Evolutionary conservation across 192 early-diverging fungal species (phyloP).

Genomic region (Backusella tuberculispora): DNA sequence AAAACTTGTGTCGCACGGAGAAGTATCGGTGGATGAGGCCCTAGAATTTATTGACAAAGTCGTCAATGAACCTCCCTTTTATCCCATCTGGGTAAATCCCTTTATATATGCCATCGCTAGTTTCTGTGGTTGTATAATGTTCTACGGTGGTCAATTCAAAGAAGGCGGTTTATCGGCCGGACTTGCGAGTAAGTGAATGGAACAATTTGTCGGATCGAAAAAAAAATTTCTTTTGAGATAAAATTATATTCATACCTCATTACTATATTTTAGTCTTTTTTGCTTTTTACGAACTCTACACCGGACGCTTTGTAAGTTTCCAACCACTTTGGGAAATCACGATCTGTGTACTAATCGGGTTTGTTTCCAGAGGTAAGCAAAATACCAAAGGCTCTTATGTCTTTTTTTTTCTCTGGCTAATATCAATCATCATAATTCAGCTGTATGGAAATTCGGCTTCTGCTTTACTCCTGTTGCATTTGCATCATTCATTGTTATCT

Average conservation of each 20-base stretch:
- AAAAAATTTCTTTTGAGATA: not conserved
- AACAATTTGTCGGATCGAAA: not conserved
- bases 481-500: slow-evolving; percentile 63
- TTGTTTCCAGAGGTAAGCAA: slow-evolving; percentile 43
- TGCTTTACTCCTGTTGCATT: slow-evolving; percentile 71
- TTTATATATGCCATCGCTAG: slow-evolving; percentile 57
- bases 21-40: slow-evolving; percentile 66
- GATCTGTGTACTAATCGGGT: slow-evolving; percentile 50
- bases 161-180: slow-evolving; percentile 63
- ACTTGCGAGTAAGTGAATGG: slow-evolving; percentile 43
- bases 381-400: not conserved
- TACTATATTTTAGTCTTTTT: slow-evolving; percentile 42
- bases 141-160: slow-evolving; percentile 70
- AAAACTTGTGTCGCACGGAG: slow-evolving; percentile 64
- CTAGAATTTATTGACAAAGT: slow-evolving; percentile 66
- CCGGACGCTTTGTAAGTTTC: slow-evolving; percentile 53
- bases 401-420: not conserved
- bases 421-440: slow-evolving; percentile 11
- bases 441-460: slow-evolving; percentile 50
- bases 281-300: slow-evolving; percentile 54
- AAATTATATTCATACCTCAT: not conserved
- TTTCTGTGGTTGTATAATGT: slow-evolving; percentile 66
- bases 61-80: slow-evolving; percentile 53
- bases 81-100: slow-evolving; percentile 63
- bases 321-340: slow-evolving; percentile 54